Conservation (phyloP, 306 rosid genomes). For the Sindora glabra region DNA sequence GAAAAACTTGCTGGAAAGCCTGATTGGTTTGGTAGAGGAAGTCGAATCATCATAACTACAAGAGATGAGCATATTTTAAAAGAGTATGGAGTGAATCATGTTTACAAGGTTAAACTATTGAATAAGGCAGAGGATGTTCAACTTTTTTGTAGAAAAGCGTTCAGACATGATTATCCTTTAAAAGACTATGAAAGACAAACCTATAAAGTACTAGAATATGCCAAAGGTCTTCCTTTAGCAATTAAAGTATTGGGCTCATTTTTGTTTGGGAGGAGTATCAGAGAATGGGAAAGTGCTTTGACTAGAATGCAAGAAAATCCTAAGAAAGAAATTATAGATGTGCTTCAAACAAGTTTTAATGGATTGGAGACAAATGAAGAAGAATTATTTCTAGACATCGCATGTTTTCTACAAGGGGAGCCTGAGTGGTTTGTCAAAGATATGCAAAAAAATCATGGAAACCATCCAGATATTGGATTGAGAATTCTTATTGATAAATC, state of each 20-base stretch:
- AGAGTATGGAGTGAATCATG: background rate
- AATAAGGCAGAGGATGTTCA: background rate
- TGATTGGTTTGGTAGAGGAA: background rate
- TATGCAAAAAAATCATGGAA: background rate
- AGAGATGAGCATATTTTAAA: too few species aligned
- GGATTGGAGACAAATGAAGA: background rate
- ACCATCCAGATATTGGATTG: background rate
- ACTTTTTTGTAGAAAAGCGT: background rate
- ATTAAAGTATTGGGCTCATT: background rate
- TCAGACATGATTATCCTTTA: background rate
- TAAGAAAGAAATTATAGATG: background rate
- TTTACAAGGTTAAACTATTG: background rate
- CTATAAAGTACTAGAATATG: background rate
- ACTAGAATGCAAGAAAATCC: background rate
- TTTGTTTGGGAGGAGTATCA: too few species aligned
- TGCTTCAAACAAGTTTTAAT: background rate
- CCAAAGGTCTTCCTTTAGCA: background rate
- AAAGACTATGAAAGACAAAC: background rate
- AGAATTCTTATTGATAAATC: constrained; percentile 16
- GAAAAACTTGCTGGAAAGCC: background rate
- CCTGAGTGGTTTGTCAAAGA: background rate
- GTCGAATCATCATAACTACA: too few species aligned
- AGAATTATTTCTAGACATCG: background rate
- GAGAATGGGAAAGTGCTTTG: background rate
- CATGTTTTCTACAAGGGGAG: fast-evolving